These are phyloP conservation scores for Hirschioporus abietinus DNA, from an alignment of 768 basidiomycete genomes.

Conservation along the genomic window DNA sequence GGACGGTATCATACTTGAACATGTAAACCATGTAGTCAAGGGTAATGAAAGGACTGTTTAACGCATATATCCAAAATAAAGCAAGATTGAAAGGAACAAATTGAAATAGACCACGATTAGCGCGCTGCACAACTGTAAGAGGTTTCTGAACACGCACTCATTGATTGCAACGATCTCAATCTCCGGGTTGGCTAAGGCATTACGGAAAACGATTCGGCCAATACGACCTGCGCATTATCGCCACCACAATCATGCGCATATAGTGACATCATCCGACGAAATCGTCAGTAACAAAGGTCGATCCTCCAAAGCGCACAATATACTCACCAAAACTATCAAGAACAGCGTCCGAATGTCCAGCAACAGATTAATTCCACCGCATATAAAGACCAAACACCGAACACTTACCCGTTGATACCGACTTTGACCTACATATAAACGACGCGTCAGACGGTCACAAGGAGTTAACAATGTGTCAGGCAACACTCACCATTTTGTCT, in stretches of 20 bases:
- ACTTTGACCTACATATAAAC: conserved; percentile 57
- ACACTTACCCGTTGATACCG: conserved; percentile 89
- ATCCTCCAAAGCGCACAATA: not conserved
- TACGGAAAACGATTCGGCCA: conserved; percentile 96
- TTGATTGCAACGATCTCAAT: conserved; percentile 92
- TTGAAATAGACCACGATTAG: not conserved
- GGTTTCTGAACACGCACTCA: conserved; percentile 58
- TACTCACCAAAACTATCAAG: not conserved
- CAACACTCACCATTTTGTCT: conserved; percentile 8
- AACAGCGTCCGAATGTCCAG: not conserved
- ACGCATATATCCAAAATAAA: not conserved
- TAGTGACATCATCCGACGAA: not conserved
- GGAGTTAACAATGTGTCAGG: not conserved
- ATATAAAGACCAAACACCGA: not conserved
- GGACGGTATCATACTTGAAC: conserved; percentile 97
- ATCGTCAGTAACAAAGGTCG: not conserved
- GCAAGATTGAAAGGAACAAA: not conserved
- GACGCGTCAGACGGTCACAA: not conserved
- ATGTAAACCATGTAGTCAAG: conserved; percentile 99
- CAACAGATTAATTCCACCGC: not conserved
- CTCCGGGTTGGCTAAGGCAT: conserved; percentile 72
- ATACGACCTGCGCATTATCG: conserved; percentile 72
- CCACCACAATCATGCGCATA: not conserved
- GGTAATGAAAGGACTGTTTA: conserved; percentile 88
- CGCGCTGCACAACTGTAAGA: conserved; percentile 5